phyloP scores from a whole-genome alignment of 345 rosid genomes.

The Cochlearia excelsa region DNA sequence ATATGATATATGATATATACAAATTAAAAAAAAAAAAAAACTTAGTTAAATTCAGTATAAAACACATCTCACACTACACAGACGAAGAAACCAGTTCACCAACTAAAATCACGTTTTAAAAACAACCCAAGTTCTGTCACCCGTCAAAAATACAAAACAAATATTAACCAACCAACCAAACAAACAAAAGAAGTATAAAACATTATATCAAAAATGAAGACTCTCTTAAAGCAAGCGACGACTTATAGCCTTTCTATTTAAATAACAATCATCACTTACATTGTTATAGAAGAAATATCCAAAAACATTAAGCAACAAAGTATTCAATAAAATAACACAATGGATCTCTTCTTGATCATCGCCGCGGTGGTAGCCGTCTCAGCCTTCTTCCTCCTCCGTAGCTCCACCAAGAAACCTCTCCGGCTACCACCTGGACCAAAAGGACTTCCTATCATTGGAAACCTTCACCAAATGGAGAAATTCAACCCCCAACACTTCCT shows the following conservation, averaged over 20 bases:
- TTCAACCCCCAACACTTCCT: conserved; percentile 34
- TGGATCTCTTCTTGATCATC: conserved; percentile 26
- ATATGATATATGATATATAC: no score
- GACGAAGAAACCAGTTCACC: conserved; percentile 15
- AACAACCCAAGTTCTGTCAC: conserved; percentile 17
- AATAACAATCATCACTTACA: background rate
- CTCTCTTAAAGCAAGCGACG: background rate
- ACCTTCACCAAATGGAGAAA: conserved; percentile 35
- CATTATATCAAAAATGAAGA: background rate
- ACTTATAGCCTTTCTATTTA: conserved; percentile 12
- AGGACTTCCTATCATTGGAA: conserved; percentile 35
- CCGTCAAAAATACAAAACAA: conserved; percentile 15
- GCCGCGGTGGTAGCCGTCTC: conserved; percentile 4
- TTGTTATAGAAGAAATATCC: conserved; percentile 4
- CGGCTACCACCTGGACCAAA: conserved; percentile 31
- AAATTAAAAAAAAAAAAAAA: no score
- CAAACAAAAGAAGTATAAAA: background rate
- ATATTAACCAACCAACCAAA: conserved; percentile 23
- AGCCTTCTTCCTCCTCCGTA: conserved; percentile 21
- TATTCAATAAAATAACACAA: background rate
- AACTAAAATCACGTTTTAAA: conserved; percentile 35
- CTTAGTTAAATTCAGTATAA: no score
- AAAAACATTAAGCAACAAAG: background rate
- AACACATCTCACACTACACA: no score
- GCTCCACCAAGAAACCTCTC: conserved; percentile 22